Conservation (phyloP, 2,329 filamentous ascomycete genomes). For the Lasiodiplodia citricola region DNA sequence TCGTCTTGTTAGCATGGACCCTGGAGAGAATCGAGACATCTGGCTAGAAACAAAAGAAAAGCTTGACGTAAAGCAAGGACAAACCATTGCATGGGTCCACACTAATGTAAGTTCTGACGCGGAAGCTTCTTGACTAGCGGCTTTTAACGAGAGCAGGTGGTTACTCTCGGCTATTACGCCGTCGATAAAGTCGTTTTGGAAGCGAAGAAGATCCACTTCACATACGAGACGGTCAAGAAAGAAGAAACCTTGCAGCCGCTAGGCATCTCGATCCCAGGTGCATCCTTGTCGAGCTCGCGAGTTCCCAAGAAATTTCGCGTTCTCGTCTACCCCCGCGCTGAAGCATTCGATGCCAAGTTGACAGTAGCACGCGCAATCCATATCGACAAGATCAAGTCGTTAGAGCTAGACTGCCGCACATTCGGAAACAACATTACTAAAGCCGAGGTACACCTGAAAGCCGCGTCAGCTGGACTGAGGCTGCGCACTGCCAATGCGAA, state of each 20-base stretch:
- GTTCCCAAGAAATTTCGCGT: conserved; percentile 60
- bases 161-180: conserved; percentile 74
- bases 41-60: conserved; percentile 61
- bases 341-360: conserved; percentile 72
- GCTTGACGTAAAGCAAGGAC: conserved; percentile 60
- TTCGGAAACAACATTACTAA: conserved; percentile 72
- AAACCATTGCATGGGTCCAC: conserved; percentile 58
- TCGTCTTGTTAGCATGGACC: conserved; percentile 62
- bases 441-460: conserved; percentile 59
- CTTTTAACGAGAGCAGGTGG: conserved; percentile 55
- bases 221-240: conserved; percentile 66
- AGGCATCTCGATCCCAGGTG: conserved; percentile 53
- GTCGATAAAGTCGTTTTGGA: conserved; percentile 73
- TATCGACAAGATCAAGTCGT: conserved; percentile 76
- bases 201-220: conserved; percentile 67
- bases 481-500: conserved; percentile 59
- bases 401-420: conserved; percentile 74
- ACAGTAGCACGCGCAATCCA: conserved; percentile 73
- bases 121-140: background rate
- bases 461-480: conserved; percentile 65
- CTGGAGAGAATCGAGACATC: conserved; percentile 68
- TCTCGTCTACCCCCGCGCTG: conserved; percentile 72
- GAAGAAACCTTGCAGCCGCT: conserved; percentile 54
- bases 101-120: conserved; percentile 47
- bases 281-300: conserved; percentile 37